Percentiles rank a stretch among this genome's conserved stretches.
Evolutionary conservation across 768 basidiomycete genomes (phyloP).

Genomic region (Mycena amicta): DNA sequence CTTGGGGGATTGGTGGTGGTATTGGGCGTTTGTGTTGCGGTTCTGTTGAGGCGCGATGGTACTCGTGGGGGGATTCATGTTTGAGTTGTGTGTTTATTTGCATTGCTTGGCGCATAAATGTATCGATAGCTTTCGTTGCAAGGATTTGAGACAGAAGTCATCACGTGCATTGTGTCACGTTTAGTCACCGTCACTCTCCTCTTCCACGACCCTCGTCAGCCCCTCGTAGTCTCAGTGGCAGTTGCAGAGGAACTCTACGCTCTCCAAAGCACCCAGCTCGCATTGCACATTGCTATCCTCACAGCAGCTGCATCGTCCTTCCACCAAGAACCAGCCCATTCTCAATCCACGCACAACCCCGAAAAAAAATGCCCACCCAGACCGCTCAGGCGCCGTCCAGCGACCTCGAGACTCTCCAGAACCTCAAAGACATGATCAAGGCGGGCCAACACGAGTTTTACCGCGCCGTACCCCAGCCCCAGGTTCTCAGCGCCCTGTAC

Average conservation of each 20-base stretch:
- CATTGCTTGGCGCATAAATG: too few relatives aligned
- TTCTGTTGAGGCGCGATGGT: not conserved
- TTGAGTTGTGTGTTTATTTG: not conserved
- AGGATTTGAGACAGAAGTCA: not conserved
- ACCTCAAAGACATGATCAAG: conserved; percentile 73
- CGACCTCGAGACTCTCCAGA: conserved; percentile 76
- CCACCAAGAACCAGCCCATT: too few relatives aligned
- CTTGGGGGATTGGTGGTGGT: too few relatives aligned
- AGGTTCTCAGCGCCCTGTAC: conserved; percentile 64
- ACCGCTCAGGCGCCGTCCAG: not conserved
- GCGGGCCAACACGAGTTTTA: conserved; percentile 73
- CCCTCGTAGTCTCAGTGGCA: not conserved
- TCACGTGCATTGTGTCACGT: not conserved
- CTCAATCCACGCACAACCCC: not conserved
- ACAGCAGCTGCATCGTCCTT: not conserved
- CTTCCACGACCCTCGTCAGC: not conserved
- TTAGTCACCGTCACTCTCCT: not conserved
- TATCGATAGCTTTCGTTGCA: too few relatives aligned
- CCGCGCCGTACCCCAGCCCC: conserved; percentile 66
- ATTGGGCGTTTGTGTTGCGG: too few relatives aligned
- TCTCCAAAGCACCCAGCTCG: not conserved
- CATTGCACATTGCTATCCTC: not conserved
- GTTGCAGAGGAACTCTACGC: too few relatives aligned
- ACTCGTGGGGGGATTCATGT: not conserved
- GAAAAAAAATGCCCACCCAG: not conserved